Evolutionary conservation across 2,329 filamentous ascomycete species (phyloP).

Genomic region (Claviceps quebecensis): DNA sequence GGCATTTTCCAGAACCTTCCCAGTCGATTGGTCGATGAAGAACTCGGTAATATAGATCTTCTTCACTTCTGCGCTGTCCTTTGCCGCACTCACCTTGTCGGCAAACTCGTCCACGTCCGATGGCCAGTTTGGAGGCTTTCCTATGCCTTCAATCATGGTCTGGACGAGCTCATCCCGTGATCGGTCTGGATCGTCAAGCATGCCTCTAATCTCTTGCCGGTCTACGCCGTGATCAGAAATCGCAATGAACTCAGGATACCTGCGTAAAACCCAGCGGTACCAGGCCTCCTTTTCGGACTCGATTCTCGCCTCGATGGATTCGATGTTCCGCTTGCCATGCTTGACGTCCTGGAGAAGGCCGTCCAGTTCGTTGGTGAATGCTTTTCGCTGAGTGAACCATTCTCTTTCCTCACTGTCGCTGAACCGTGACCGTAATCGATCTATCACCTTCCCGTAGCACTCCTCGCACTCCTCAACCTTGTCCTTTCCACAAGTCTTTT

Average conservation of each 20-base stretch:
- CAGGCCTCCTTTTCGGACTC: slow-evolving; percentile 37
- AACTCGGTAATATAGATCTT: slow-evolving; percentile 27
- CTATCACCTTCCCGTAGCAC: slow-evolving; percentile 34
- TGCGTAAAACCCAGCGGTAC: slow-evolving; percentile 33
- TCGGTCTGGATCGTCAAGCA: slow-evolving; percentile 24
- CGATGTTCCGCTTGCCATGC: slow-evolving; percentile 27
- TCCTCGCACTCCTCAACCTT: slow-evolving; percentile 31
- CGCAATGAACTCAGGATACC: slow-evolving; percentile 24
- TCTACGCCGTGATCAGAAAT: slow-evolving; percentile 16
- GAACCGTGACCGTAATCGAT: slow-evolving; percentile 27
- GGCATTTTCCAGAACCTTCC: slow-evolving; percentile 17
- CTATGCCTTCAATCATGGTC: slow-evolving; percentile 23
- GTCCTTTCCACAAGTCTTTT: slow-evolving; percentile 26
- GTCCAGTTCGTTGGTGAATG: slow-evolving; percentile 36
- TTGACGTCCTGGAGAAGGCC: slow-evolving; percentile 33
- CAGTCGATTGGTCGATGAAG: slow-evolving; percentile 24
- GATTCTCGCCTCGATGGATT: slow-evolving; percentile 34
- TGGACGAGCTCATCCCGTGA: slow-evolving; percentile 23
- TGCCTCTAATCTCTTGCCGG: slow-evolving; percentile 19
- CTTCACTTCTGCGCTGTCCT: slow-evolving; percentile 19
- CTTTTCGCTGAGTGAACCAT: slow-evolving; percentile 37
- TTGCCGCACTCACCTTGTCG: slow-evolving; percentile 18
- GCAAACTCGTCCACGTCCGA: slow-evolving; percentile 20
- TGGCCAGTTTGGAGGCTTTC: slow-evolving; percentile 19
- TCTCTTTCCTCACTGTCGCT: slow-evolving; percentile 23